A percentile compares a stretch with the other conserved stretches of the same genome.
These are phyloP conservation scores for Rhododendron williamsianum DNA, from an alignment of 148 eudicot genomes.

Conservation along the genomic window DNA sequence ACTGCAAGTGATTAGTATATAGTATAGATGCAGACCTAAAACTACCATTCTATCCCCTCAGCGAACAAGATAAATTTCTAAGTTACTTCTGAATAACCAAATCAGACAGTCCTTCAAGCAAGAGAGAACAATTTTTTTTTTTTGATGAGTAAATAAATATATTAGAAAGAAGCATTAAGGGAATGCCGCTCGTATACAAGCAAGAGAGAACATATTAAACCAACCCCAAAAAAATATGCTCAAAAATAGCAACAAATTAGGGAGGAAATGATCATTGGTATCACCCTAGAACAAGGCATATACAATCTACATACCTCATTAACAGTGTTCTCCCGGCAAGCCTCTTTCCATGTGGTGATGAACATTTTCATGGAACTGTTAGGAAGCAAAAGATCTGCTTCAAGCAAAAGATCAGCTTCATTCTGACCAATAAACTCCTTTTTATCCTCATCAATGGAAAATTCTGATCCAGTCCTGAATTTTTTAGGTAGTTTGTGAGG, in stretches of 20 bases:
- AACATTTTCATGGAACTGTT: slow-evolving; percentile 53
- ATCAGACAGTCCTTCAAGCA: not conserved
- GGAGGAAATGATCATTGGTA: not conserved
- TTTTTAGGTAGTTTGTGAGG: slow-evolving; percentile 20
- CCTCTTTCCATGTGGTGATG: slow-evolving; percentile 82
- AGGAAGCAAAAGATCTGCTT: slow-evolving; percentile 26
- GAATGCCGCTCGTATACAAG: not conserved
- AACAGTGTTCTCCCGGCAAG: slow-evolving; percentile 50
- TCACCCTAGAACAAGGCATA: not conserved
- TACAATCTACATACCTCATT: slow-evolving; percentile 44
- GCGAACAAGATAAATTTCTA: not conserved
- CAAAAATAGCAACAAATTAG: not conserved
- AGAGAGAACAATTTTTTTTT: not conserved
- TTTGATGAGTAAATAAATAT: too few species aligned
- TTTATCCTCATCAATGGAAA: not conserved
- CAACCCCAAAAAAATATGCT: not conserved
- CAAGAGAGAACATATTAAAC: not conserved
- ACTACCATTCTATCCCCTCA: not conserved
- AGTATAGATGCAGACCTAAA: not conserved
- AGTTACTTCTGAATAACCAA: not conserved
- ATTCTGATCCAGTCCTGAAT: slow-evolving; percentile 5
- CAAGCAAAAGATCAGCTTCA: slow-evolving; percentile 24
- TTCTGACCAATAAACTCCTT: slow-evolving; percentile 7
- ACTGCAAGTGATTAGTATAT: not conserved
- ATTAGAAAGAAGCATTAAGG: too few species aligned